Base-by-base conservation (phyloP, 768 basidiomycete species). In the Auricularia heimuer region DNA sequence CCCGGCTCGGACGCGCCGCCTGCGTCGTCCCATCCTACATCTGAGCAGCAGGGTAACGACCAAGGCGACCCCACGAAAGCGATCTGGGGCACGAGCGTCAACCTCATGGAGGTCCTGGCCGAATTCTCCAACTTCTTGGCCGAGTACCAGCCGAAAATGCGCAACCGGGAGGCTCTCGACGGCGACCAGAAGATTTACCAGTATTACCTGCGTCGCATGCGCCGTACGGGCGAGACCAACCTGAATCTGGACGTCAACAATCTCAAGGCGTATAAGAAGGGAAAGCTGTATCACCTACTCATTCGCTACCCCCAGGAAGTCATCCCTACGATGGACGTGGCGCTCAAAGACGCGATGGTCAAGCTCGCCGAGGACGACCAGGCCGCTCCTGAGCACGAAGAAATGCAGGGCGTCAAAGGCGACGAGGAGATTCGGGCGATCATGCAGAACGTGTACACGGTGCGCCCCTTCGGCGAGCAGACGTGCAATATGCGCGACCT, bases 31-130 rank as follows among this genome's bases (percentile, higher is more conserved):
- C 82, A 78, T 35, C 80, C 74, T 1, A 84, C 83, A 14, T 84
- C 83, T 12, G 90, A 88, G 66, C 87, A 88, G 64, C 88, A 88
- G 0, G 90, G 91, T 65, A 91, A 91, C 69, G 89, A 93, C 62
- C 83, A 12, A 8, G 29, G 7, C 56, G 56, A 60, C 56, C 56
- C 29, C 18, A 29, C 10, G 56, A 7, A 91, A 64, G 94, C 93
- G 29, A 92, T 99, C 67, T 99, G 97, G 96, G 97, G 97, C 36
- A 99, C 97, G 0, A 95, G 92, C 1, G 94, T 99, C 70, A 90
- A 92, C 68, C 81, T 99, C 34, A 82, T 86, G 3, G 90, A 96
- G 73, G 89, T 91, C 12, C 97, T 98, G 91, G 88, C 87, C 70
- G 76, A 88, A 21, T 98, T 98, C 78, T 84, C 86, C 62, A 87